These are phyloP conservation scores for Chloranthus sessilifolius DNA, from an alignment of 164 flowering plant genomes.

Conservation along the genomic window DNA sequence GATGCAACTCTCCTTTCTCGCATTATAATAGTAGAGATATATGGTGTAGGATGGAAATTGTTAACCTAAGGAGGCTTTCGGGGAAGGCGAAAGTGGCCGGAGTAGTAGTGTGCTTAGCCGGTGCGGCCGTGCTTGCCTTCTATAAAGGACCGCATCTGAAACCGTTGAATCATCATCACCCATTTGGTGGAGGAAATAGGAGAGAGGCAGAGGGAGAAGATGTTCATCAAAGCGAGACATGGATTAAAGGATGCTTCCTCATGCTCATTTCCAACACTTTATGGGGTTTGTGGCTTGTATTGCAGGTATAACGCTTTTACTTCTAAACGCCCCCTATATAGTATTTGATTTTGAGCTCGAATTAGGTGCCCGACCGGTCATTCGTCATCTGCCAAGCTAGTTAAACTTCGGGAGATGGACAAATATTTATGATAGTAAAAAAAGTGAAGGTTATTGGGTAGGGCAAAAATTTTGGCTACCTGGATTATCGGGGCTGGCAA, in stretches of 20 bases:
- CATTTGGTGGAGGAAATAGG: constrained; percentile 15
- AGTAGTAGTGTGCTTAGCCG: constrained; percentile 43
- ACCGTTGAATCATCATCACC: constrained; percentile 24
- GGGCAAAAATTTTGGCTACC: too few relatives aligned
- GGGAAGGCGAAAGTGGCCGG: constrained; percentile 63
- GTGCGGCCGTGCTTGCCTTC: constrained; percentile 53
- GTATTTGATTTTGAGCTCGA: too few relatives aligned
- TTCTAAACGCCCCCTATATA: too few relatives aligned
- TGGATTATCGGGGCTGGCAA: too few relatives aligned
- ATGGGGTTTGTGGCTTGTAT: constrained; percentile 68
- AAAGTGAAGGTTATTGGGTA: too few relatives aligned
- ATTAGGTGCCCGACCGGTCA: too few relatives aligned
- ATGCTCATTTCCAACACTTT: constrained; percentile 39
- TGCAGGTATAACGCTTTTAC: too few relatives aligned
- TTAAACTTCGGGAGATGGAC: too few relatives aligned
- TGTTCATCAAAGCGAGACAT: constrained; percentile 21
- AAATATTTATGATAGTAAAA: too few relatives aligned
- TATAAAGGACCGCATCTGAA: constrained; percentile 53
- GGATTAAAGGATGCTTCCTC: constrained; percentile 70
- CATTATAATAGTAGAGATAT: too few relatives aligned
- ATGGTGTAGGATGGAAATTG: constrained; percentile 61
- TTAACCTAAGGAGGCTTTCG: constrained; percentile 36
- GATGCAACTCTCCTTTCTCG: too few relatives aligned
- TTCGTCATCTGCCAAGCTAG: too few relatives aligned
- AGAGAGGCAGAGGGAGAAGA: not conserved